phyloP scores from a whole-genome alignment of 2,329 filamentous ascomycete species.

The Harringtonia lauricola region DNA sequence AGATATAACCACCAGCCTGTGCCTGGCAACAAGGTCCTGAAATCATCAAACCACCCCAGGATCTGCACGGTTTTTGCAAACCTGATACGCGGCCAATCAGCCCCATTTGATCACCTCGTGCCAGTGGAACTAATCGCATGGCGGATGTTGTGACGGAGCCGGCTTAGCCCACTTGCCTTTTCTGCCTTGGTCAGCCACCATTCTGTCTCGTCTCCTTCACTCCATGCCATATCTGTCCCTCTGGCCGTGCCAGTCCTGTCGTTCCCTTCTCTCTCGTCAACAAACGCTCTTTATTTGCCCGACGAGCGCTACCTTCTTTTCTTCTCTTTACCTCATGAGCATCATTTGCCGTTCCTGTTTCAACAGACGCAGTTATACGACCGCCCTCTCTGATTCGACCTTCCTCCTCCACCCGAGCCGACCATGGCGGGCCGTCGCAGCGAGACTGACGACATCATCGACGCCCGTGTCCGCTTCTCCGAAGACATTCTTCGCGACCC shows the following conservation, averaged over 20 bases:
- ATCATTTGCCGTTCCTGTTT: no score
- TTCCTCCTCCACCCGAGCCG: background rate
- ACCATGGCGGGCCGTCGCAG: conserved; percentile 10
- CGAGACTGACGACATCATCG: conserved; percentile 4
- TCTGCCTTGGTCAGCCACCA: background rate
- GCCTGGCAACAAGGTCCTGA: no score
- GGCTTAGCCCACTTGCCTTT: background rate
- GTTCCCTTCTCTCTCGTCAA: no score
- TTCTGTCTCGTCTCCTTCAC: no score
- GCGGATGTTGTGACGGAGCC: background rate
- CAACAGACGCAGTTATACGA: background rate
- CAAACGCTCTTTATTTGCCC: no score
- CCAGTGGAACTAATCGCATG: background rate
- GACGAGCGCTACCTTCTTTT: no score
- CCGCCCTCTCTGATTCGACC: background rate
- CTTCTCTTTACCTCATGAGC: no score
- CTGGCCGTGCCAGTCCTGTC: no score
- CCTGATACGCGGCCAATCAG: background rate
- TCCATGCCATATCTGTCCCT: no score
- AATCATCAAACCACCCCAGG: no score
- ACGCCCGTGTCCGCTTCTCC: conserved; percentile 16
- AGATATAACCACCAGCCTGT: no score
- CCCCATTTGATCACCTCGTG: background rate
- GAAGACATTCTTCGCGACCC: conserved; percentile 12
- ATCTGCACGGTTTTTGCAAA: no score